These are phyloP conservation scores for Fomitopsis serialis DNA, from an alignment of 768 basidiomycete species.

Conservation along the genomic window DNA sequence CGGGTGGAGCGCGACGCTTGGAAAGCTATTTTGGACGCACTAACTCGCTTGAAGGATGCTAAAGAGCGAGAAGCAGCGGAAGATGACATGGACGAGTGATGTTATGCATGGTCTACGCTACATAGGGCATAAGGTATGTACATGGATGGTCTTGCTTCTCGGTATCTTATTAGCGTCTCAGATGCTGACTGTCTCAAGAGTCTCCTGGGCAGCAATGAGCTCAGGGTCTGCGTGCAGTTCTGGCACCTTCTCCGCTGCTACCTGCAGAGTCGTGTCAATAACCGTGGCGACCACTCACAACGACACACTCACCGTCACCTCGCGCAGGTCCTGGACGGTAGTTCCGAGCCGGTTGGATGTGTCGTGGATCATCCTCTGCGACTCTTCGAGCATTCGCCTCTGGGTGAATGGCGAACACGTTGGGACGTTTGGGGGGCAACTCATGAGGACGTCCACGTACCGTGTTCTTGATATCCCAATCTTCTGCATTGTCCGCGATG, in stretches of 20 bases:
- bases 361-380: constrained; percentile 75
- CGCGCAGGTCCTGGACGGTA: constrained; percentile 57
- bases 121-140: constrained; percentile 4
- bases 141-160: neutral
- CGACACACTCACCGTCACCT: constrained; percentile 55
- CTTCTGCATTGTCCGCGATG: constrained; percentile 47
- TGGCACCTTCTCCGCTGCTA: constrained; percentile 37
- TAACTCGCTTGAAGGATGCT: constrained; percentile 54
- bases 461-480: constrained; percentile 74
- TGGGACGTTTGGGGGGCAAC: neutral
- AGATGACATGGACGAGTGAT: neutral
- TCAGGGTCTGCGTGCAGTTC: constrained; percentile 30
- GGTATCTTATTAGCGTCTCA: constrained; percentile 24
- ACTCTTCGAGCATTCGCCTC: constrained; percentile 70
- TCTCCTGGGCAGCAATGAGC: constrained; percentile 45
- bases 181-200: constrained; percentile 45
- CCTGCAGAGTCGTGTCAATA: constrained; percentile 24
- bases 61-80: constrained; percentile 21
- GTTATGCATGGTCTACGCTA: neutral
- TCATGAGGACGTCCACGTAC: constrained; percentile 33
- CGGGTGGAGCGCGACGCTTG: constrained; percentile 73
- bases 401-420: constrained; percentile 20
- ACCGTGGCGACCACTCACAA: neutral
- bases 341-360: constrained; percentile 54
- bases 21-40: constrained; percentile 66